Evolutionary conservation across 768 basidiomycete species (phyloP), one percentile per base, ranked within the genome.

Genomic region (Butyriboletus loyo): DNA sequence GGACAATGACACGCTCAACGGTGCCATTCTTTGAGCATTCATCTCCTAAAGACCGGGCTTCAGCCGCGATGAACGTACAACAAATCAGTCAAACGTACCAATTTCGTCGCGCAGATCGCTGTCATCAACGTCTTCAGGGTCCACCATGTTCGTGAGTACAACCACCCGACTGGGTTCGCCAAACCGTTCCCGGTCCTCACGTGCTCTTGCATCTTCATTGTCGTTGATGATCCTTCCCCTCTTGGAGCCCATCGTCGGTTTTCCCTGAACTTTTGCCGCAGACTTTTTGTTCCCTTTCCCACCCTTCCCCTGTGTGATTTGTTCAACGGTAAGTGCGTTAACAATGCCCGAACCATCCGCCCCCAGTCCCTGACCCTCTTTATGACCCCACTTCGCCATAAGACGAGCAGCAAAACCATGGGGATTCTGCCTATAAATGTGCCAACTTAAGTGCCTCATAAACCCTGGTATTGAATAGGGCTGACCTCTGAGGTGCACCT

Each of bases 371-470:
- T 93, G 86, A 1, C 96, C 96, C 66, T 92, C 91, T 66, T 90
- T 89, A 66, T 97, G 92, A 0, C 95, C 95, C 90, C 89, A 95
- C 73, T 94, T 97, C 3, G 89, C 90, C 93, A 97, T 96, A 59
- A 96, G 66, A 31, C 89, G 85, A 13, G 86, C 85, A 30, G 92
- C 92, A 60, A 95, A 92, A 13, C 80, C 81, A 50, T 84, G 85
- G 0, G 84, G 82, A 56, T 89, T 84, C 35, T 83, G 74, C 49
- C 79, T 78, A 15, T 39, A 22, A 37, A 44, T 38, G 25, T 35
- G 3, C 9, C 6, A 8, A n/a, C 30, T 37, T 46, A 17, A 34
- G 32, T 46, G 15, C 8, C 11, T 14, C 11, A 22, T 15, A 38
- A 25, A 38, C 5, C 10, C 0, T n/a, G 25, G 2, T n/a, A 27